phyloP scores from a whole-genome alignment of 1,284 basidiomycete genomes.

The Ganoderma lucidum region DNA sequence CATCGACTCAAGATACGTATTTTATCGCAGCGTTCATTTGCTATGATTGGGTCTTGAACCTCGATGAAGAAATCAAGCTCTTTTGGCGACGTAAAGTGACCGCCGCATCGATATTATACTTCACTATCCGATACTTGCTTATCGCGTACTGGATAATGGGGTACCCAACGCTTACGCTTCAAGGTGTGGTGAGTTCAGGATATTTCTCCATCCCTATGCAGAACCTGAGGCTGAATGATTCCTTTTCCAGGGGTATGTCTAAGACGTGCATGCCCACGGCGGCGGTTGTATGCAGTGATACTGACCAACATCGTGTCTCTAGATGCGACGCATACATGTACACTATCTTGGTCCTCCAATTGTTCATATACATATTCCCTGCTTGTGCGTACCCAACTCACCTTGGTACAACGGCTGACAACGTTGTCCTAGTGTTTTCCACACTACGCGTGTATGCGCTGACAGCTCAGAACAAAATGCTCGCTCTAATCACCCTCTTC shows the following conservation, averaged over 20 bases:
- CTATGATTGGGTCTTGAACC: constrained; percentile 15
- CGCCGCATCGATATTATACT: constrained; percentile 17
- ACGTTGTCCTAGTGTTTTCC: constrained; percentile 1
- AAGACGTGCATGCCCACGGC: neutral
- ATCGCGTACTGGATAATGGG: constrained; percentile 16
- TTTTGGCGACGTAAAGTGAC: constrained; percentile 12
- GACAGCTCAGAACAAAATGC: constrained; percentile 8
- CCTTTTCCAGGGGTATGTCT: neutral
- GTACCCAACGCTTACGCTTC: constrained; percentile 5
- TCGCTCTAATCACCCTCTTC: constrained; percentile 8
- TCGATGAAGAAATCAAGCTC: constrained; percentile 12
- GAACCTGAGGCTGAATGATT: neutral
- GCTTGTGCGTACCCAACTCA: constrained; percentile 5
- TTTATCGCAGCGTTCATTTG: constrained; percentile 6
- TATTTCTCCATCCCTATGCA: neutral
- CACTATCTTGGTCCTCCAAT: constrained; percentile 9
- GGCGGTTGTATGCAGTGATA: neutral
- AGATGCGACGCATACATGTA: constrained; percentile 20
- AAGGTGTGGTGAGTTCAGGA: constrained; percentile 5
- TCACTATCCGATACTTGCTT: constrained; percentile 11
- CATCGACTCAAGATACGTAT: neutral
- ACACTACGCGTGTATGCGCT: constrained; percentile 14
- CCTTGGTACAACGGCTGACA: neutral
- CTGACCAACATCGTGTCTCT: neutral
- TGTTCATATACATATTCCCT: constrained; percentile 16